Evolutionary conservation across 176 grass and related monocot species (phyloP).

Genomic region (Dendrocalamus sinicus): DNA sequence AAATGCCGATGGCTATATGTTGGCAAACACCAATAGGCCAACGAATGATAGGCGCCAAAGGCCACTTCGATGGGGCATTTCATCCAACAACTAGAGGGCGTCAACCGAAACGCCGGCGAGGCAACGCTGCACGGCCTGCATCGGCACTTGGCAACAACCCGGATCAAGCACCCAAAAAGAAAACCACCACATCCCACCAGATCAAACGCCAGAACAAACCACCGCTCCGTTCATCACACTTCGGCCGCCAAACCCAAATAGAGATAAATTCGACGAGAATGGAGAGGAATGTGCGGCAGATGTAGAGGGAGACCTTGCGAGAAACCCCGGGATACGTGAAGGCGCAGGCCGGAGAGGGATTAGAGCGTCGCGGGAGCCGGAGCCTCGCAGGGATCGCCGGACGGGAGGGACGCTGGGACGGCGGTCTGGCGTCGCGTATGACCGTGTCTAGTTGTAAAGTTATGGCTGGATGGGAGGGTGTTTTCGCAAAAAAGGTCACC

Average conservation of each 20-base stretch:
- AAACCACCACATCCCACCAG: neutral
- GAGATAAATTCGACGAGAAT: neutral
- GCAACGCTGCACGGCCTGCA: neutral
- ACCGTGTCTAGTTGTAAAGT: neutral
- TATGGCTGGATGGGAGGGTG: neutral
- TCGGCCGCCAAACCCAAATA: neutral
- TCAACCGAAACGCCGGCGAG: neutral
- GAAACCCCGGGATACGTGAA: neutral
- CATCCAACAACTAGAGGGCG: slow-evolving; percentile 20
- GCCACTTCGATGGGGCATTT: slow-evolving; percentile 5
- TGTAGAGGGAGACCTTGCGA: neutral
- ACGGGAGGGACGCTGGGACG: neutral
- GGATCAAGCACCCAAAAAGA: neutral
- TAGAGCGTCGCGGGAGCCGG: neutral
- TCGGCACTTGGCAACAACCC: neutral
- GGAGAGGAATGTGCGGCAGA: neutral
- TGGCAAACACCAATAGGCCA: neutral
- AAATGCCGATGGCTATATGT: neutral
- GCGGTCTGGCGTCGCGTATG: neutral
- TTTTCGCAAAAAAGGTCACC: neutral
- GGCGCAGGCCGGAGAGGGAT: neutral
- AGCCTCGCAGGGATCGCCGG: neutral
- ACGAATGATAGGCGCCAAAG: neutral
- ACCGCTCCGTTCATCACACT: neutral
- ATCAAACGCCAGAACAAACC: slow-evolving; percentile 1